A percentile compares a stretch with the other conserved stretches of the same genome.
Conservation (phyloP, 331 rosid species). For the Acacia concinna region DNA sequence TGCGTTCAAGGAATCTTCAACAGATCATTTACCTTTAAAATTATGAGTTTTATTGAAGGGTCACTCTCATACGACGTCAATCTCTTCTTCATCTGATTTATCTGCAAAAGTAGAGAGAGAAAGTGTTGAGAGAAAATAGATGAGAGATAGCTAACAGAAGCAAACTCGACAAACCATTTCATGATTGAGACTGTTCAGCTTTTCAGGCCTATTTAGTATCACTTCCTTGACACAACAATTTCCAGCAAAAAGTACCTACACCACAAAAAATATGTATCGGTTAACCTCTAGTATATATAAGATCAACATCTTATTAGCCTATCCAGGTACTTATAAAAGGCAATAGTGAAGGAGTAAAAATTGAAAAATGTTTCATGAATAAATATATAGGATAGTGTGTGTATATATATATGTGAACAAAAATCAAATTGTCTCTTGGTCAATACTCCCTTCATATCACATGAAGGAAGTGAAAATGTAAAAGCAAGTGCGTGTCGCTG, state of each 20-base stretch:
- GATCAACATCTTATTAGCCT: too few relatives aligned
- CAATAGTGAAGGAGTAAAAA: neutral
- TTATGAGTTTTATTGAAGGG: neutral
- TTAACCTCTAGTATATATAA: too few relatives aligned
- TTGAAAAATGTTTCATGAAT: too few relatives aligned
- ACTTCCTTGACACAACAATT: slow-evolving; percentile 26
- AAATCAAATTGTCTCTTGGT: neutral
- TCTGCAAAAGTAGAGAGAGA: slow-evolving; percentile 9
- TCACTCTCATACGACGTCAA: neutral
- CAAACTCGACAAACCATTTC: slow-evolving; percentile 28
- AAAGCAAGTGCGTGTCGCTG: too few relatives aligned
- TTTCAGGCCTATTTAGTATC: slow-evolving; percentile 23
- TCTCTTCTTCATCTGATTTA: slow-evolving; percentile 5
- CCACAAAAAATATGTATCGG: too few relatives aligned
- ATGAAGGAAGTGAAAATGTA: neutral
- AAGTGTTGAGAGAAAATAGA: neutral
- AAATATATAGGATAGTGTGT: too few relatives aligned
- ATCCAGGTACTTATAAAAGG: too few relatives aligned
- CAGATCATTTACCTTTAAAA: neutral
- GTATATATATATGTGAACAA: neutral
- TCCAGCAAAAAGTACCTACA: slow-evolving; percentile 30
- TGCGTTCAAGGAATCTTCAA: neutral
- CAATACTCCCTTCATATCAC: neutral
- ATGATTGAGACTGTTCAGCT: slow-evolving; percentile 21
- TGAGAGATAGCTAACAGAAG: neutral